Evolutionary conservation across 23 red algal species (phyloP).

Genomic region (Gracilaria gracilis): DNA sequence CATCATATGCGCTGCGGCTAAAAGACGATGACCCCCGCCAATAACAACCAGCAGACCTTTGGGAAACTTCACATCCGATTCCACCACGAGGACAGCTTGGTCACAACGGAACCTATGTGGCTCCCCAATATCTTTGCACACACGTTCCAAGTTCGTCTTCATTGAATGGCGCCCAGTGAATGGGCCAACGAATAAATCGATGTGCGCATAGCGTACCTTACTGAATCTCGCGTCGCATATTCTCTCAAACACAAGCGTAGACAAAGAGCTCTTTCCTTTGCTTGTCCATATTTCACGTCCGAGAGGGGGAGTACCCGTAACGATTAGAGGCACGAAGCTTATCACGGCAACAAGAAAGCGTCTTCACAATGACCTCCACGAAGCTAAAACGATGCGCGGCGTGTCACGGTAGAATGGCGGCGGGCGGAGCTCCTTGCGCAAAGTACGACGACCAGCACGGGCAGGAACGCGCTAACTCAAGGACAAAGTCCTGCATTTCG

Average conservation of each 20-base stretch:
- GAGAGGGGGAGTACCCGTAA: too few species aligned
- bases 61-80: background rate
- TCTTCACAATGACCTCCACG: too few species aligned
- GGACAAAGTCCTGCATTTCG: too few species aligned
- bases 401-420: too few species aligned
- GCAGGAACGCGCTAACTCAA: too few species aligned
- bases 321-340: too few species aligned
- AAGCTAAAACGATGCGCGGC: too few species aligned
- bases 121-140: background rate
- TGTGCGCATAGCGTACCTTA: background rate
- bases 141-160: background rate
- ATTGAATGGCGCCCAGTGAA: background rate
- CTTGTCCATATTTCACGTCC: too few species aligned
- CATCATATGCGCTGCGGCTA: background rate
- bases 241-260: background rate
- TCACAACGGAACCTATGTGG: background rate
- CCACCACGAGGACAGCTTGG: background rate
- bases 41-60: background rate
- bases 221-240: background rate
- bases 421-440: too few species aligned
- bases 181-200: background rate
- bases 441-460: too few species aligned
- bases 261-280: background rate
- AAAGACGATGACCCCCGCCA: background rate
- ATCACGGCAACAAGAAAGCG: too few species aligned